These are phyloP conservation scores for Buxus sempervirens DNA, from an alignment of 164 flowering plant species.

Conservation along the genomic window DNA sequence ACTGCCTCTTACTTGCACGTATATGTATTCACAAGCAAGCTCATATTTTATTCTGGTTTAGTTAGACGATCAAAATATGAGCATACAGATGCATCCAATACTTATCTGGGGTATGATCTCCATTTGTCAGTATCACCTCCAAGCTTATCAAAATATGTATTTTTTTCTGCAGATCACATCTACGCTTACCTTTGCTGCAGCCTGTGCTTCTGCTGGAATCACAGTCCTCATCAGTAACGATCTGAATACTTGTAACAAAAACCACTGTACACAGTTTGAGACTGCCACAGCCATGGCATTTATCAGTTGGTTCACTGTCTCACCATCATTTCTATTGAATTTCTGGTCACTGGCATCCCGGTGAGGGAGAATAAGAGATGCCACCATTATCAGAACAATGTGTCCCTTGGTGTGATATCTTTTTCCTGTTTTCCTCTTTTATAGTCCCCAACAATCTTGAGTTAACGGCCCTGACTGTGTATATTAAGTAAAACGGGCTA, in stretches of 20 bases:
- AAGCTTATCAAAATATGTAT: background rate
- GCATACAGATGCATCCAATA: no score
- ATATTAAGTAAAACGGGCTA: background rate
- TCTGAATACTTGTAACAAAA: constrained; percentile 46
- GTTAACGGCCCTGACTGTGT: background rate
- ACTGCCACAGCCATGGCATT: constrained; percentile 88
- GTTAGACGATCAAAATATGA: no score
- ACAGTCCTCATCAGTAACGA: constrained; percentile 78
- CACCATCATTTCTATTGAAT: constrained; percentile 72
- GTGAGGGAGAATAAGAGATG: background rate
- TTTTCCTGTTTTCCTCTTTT: background rate
- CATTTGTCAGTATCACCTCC: background rate
- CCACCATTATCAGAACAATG: background rate
- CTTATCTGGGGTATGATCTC: no score
- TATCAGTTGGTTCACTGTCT: constrained; percentile 69
- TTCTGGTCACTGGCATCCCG: constrained; percentile 78
- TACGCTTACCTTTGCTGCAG: constrained; percentile 67
- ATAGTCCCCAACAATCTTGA: background rate
- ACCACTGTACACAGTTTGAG: constrained; percentile 66
- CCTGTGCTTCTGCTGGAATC: constrained; percentile 78
- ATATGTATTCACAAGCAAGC: no score
- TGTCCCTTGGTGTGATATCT: background rate
- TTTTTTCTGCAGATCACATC: constrained; percentile 52
- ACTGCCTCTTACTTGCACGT: no score
- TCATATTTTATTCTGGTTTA: no score